Evolutionary conservation across 2,329 filamentous ascomycete species (phyloP).

Genomic region (Ophiostoma sp.): DNA sequence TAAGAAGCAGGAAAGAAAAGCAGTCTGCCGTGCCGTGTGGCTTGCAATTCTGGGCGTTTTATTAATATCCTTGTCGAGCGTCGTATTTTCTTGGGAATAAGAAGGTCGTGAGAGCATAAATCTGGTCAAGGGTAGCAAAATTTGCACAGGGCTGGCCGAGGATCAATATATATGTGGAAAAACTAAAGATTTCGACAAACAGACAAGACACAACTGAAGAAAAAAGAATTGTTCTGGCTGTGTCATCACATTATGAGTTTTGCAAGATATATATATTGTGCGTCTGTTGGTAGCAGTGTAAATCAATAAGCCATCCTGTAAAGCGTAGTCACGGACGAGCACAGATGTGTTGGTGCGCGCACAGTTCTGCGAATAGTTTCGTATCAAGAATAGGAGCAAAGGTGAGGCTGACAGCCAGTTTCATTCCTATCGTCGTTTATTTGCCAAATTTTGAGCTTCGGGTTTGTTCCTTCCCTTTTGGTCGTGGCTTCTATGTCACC

Average conservation of each 20-base stretch:
- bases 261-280: not conserved
- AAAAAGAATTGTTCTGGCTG: not conserved
- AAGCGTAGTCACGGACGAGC: not conserved
- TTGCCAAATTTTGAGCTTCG: not conserved
- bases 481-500: not conserved
- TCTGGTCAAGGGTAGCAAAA: not conserved
- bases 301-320: not conserved
- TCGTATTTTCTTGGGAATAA: not conserved
- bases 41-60: not conserved
- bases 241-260: not conserved
- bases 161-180: too few species aligned
- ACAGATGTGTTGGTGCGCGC: too few species aligned
- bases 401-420: not conserved
- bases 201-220: not conserved
- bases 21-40: not conserved
- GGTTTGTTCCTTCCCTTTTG: not conserved
- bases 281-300: not conserved
- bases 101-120: not conserved
- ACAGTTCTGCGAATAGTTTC: not conserved
- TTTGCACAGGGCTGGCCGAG: not conserved
- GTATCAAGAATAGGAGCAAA: not conserved
- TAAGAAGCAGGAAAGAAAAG: not conserved
- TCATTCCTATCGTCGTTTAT: too few species aligned
- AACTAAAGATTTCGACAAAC: not conserved
- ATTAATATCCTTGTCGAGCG: not conserved